Evolutionary conservation across 169 alveolate genomes (phyloP).

Genomic region (Cryptosporidium meleagridis): DNA sequence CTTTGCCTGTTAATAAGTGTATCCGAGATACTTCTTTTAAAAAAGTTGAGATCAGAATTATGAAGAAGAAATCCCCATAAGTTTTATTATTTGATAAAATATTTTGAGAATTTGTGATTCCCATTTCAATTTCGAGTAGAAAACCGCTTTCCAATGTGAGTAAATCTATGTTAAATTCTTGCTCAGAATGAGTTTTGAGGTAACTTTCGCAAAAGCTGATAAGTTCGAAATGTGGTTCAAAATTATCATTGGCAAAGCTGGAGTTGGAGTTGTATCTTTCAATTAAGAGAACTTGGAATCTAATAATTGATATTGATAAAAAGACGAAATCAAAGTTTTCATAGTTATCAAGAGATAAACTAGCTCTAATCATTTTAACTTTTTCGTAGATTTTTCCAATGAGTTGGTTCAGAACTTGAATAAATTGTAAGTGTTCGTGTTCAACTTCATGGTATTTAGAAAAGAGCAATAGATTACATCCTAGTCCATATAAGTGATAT

Average conservation of each 20-base stretch:
- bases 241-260: neutral
- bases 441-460: neutral
- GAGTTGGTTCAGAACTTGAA: constrained; percentile 10
- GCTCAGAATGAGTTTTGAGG: neutral
- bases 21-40: constrained; percentile 29
- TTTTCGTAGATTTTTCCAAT: neutral
- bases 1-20: neutral
- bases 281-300: constrained; percentile 13
- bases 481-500: constrained; percentile 12
- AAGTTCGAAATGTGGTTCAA: neutral
- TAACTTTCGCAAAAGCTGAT: neutral
- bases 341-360: neutral
- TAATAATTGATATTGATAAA: neutral
- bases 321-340: neutral
- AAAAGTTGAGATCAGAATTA: constrained; percentile 22
- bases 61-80: constrained; percentile 10
- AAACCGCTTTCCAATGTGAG: constrained; percentile 24
- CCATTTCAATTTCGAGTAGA: constrained; percentile 56
- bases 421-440: constrained; percentile 25
- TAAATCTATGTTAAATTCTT: neutral
- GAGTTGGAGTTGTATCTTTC: neutral
- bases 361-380: neutral
- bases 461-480: neutral
- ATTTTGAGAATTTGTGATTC: neutral
- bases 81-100: neutral